These are phyloP conservation scores for Colletotrichum endophyticum DNA, from an alignment of 2,329 filamentous ascomycete species.

Conservation along the genomic window DNA sequence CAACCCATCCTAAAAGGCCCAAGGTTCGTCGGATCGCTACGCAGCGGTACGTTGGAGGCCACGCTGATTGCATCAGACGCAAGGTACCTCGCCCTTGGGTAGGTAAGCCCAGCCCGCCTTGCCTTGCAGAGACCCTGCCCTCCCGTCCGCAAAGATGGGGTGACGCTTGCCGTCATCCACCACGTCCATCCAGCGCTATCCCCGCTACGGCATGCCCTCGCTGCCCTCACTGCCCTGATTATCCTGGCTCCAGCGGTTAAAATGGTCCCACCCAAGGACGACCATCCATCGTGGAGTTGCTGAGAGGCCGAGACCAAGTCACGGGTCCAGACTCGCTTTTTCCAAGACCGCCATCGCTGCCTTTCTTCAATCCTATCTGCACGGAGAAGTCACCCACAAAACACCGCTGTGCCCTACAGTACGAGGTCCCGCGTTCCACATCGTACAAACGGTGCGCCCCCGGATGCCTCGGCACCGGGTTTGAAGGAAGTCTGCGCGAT, in stretches of 20 bases:
- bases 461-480: conserved; percentile 13
- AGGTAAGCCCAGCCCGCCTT: neutral
- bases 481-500: neutral
- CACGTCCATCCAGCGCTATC: neutral
- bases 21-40: neutral
- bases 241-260: conserved; percentile 9
- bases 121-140: neutral
- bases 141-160: neutral
- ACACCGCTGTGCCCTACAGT: neutral
- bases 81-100: neutral
- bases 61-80: neutral
- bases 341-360: neutral
- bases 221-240: neutral
- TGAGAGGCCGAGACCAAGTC: neutral
- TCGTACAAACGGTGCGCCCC: neutral
- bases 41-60: neutral
- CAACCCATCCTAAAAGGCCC: neutral
- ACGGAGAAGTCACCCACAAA: neutral
- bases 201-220: neutral
- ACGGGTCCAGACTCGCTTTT: neutral
- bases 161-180: conserved; percentile 14
- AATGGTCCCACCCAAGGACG: neutral
- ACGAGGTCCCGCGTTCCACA: neutral
- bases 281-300: neutral
- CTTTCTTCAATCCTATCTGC: neutral